Percentiles rank a stretch among this genome's conserved stretches.
Conservation (phyloP, 2,329 filamentous ascomycete genomes). For the Cordyceps tenuipes region DNA sequence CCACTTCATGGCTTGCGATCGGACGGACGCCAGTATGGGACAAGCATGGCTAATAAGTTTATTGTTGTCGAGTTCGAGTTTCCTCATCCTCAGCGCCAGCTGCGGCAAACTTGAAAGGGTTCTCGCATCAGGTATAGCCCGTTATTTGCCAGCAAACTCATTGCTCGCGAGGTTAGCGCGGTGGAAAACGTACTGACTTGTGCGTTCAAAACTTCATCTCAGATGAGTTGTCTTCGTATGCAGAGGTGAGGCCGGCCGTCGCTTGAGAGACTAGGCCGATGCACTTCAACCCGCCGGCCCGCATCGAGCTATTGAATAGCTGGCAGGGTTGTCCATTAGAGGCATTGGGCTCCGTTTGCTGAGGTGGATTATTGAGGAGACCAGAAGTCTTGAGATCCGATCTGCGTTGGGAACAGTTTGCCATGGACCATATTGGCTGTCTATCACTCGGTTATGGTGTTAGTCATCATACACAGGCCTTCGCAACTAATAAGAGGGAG, state of each 20-base stretch:
- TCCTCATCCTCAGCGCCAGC: no score
- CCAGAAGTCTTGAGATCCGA: background rate
- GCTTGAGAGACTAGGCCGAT: no score
- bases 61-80: background rate
- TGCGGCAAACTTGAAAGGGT: background rate
- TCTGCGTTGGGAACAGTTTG: background rate
- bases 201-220: background rate
- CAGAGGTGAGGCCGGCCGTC: background rate
- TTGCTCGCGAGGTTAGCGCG: background rate
- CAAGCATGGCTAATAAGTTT: background rate
- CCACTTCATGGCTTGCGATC: background rate
- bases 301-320: background rate
- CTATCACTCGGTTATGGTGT: background rate
- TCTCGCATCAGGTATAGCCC: conserved; percentile 1
- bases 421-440: background rate
- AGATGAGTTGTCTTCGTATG: background rate
- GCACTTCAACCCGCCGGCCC: background rate
- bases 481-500: background rate
- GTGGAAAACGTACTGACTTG: background rate
- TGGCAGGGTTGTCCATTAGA: background rate
- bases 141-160: background rate
- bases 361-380: background rate
- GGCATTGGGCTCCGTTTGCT: background rate
- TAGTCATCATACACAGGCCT: background rate
- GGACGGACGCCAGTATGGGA: background rate